Evolutionary conservation across 192 early-diverging fungal species (phyloP).

Genomic region (Podila verticillata): DNA sequence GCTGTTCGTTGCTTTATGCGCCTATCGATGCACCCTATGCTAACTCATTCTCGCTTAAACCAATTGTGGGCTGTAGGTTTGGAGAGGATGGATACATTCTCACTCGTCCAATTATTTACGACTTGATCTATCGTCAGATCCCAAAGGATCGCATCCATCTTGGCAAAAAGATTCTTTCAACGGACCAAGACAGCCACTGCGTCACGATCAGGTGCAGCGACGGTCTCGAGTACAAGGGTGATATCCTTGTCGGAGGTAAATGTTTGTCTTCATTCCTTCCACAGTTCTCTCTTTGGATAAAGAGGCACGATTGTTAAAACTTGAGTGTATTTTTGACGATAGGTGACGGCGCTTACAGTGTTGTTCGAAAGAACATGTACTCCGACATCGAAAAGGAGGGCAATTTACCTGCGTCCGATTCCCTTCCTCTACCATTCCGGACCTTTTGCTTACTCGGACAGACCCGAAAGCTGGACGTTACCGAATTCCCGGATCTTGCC

Average conservation of each 20-base stretch:
- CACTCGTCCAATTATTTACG: constrained; percentile 13
- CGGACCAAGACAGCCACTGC: constrained; percentile 4
- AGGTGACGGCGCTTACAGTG: constrained; percentile 21
- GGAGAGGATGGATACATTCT: constrained; percentile 13
- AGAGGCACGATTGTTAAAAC: no score
- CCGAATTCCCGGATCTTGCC: constrained; percentile 17
- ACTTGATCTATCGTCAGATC: constrained; percentile 13
- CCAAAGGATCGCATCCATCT: constrained; percentile 14
- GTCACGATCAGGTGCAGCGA: constrained; percentile 14
- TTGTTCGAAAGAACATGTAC: constrained; percentile 15
- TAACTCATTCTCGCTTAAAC: constrained; percentile 8
- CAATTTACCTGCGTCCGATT: constrained; percentile 16
- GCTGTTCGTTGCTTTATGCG: background rate
- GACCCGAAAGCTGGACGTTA: constrained; percentile 11
- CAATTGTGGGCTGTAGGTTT: constrained; percentile 12
- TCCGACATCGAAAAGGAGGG: background rate
- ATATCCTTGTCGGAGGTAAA: constrained; percentile 30
- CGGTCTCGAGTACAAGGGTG: constrained; percentile 8
- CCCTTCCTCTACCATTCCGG: constrained; percentile 1
- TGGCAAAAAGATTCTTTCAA: constrained; percentile 15
- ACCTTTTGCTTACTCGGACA: constrained; percentile 15
- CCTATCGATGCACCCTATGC: constrained; percentile 2
- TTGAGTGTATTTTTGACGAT: no score
- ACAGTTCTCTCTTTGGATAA: no score
- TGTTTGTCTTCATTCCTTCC: no score